Conservation (phyloP, 2,329 filamentous ascomycete species). For the Xylariales sp. region DNA sequence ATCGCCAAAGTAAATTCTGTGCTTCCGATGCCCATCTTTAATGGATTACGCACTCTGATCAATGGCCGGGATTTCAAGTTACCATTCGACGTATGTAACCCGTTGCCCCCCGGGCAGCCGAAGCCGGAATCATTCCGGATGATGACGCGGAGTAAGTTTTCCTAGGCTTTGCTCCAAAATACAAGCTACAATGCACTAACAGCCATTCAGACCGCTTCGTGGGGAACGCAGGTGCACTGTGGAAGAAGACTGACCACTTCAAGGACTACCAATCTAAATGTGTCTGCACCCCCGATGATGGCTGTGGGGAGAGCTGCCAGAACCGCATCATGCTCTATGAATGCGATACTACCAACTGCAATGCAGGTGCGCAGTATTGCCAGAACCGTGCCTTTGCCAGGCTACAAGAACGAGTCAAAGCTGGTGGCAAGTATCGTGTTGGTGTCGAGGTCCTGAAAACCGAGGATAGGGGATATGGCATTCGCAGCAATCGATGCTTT, state of each 20-base stretch:
- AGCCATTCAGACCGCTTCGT: slow-evolving; percentile 82
- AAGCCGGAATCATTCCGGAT: slow-evolving; percentile 93
- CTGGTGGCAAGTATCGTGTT: slow-evolving; percentile 80
- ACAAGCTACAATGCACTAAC: background rate
- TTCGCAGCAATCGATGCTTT: slow-evolving; percentile 86
- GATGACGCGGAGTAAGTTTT: slow-evolving; percentile 75
- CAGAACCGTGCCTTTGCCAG: slow-evolving; percentile 85
- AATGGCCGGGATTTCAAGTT: slow-evolving; percentile 79
- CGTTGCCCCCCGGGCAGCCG: slow-evolving; percentile 77
- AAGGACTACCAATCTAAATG: slow-evolving; percentile 74
- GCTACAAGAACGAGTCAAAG: slow-evolving; percentile 68
- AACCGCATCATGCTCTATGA: slow-evolving; percentile 98
- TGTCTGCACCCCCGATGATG: slow-evolving; percentile 71
- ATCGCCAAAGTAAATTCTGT: slow-evolving; percentile 47
- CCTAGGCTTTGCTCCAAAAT: background rate
- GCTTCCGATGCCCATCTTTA: slow-evolving; percentile 76
- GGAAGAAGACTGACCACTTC: slow-evolving; percentile 73
- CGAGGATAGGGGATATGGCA: slow-evolving; percentile 79
- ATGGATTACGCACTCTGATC: slow-evolving; percentile 66
- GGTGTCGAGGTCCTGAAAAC: slow-evolving; percentile 96
- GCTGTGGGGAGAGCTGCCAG: slow-evolving; percentile 85
- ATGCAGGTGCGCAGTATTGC: slow-evolving; percentile 67
- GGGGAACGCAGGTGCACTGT: slow-evolving; percentile 73
- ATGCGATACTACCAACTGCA: slow-evolving; percentile 88
- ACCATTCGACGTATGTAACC: slow-evolving; percentile 86